Base-by-base conservation (phyloP, 176 grass and related monocot genomes). In the Oryza nivara region DNA sequence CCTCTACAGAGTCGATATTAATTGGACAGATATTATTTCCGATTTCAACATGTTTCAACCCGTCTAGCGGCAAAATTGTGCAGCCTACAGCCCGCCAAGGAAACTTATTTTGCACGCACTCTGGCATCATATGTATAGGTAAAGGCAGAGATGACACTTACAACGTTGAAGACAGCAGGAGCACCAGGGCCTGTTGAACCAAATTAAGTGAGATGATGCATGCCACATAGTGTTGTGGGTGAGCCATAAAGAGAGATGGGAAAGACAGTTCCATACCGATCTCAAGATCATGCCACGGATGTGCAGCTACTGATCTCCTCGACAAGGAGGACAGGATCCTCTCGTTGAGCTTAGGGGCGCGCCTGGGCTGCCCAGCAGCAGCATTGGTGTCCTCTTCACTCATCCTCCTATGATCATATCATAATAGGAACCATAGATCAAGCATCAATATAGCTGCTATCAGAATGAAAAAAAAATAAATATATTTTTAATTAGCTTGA, bases 251-350 rank as follows among this genome's bases (percentile, higher is more conserved):
- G 28, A 10, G 38, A 60, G 35, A 77, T 25, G 75, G 25, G 15
- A 52, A 46, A 15, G 20, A 11, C 5, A 73, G 5, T 4, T n/a
- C 10, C 60, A 6, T 74, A 96, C 93, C 93, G 35, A 96, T 91
- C 88, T 96, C 93, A 85, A 96, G 88, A 83, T 97, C 95, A 87
- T 92, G 94, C 94, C 94, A 97, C 4, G 95, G 90, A 89, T 97
- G 95, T 36, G 95, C 95, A 88, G 95, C 95, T 36, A 97, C 90
- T 1, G 95, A 92, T 78, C 95, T 91, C 85, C 90, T 94, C 5
- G 90, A 94, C 71, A 97, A 51, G 9, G 95, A 97, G 5, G 95
- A 97, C 40, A 97, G 81, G 46, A 97, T 97, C 90, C 95, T 94
- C 70, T 97, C 92, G 46, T 97, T 97, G 73, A 97, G 90, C 65